Base-by-base conservation (phyloP, 345 rosid species). In the Triadica sebifera region DNA sequence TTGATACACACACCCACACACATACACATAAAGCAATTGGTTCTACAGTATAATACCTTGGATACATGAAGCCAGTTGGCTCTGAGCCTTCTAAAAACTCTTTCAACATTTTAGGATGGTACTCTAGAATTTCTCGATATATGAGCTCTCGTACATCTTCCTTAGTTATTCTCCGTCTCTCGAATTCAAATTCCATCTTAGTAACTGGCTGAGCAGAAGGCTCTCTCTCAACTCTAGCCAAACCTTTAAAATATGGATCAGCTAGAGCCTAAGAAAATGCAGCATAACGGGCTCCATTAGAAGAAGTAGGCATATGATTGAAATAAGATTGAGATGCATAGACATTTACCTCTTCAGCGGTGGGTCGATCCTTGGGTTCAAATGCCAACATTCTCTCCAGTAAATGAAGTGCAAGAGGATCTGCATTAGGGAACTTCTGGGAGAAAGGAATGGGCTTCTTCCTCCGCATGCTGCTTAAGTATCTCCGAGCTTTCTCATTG, bases 121-220 rank as follows among this genome's bases (percentile, higher is more conserved):
- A 94, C 82, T 94, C 98, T 7, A 94, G 90, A 81, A 81, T 92
- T 77, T 94, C 98, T 77, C 97, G 85, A 75, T 94, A 92, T 70
- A 94, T 94, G 73, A 94, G 92, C 83, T 90, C 98, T 74, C 97
- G 80, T 39, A 94, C 97, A 65, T 94, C 97, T 88, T 92, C 98
- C 82, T 94, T 94, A 20, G 96, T 94, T 78, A 92, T 86, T 84
- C 98, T 84, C 68, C 98, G 88, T 73, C 98, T 92, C 85, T 94
- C 98, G 59, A 94, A 94, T 80, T 94, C 97, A 81, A 94, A 94
- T 80, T 94, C 98, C 92, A 94, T 80, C 85, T 94, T 94, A 37
- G 96, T 84, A 65, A 94, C 98, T 51, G 98, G 97, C 82, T 94
- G 98, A 76, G 96, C 89, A 67, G 93, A 88, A 66, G 96, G 97